Evolutionary conservation across 2,329 filamentous ascomycete species (phyloP), one percentile per base, ranked within the genome.

Genomic region (Chalara sp.): DNA sequence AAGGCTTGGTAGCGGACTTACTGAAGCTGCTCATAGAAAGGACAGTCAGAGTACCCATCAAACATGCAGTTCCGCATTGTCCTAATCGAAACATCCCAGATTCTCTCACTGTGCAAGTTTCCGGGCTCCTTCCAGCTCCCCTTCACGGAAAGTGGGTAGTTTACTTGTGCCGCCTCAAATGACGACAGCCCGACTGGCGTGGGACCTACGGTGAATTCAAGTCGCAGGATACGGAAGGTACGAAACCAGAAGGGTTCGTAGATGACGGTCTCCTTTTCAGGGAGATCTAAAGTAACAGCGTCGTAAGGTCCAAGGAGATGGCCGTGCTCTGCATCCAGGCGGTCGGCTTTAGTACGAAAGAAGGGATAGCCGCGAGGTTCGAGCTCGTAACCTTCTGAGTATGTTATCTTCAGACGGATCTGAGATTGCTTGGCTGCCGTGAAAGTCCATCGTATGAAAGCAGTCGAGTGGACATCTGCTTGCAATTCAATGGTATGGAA

Each of bases 191-290:
- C 50, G 2, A 68, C 58, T 1, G 61, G 54, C 6, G 51, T 55
- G 0, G 47, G 6, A 1, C 60, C 63, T 29, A 64, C 55, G 0
- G 47, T 50, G 8, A 70, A 56, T 28, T 67, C 61, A 3, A 70
- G 44, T 2, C 61, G 55, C 10, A 71, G 44, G 5, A 70, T 46
- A 1, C 68, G 65, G 32, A 71, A 70, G 0, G 69, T 71, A 10
- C 69, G 65, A 49, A 71, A 72, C 67, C 68, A 69, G 49, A 70
- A 71, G 1, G 69, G 69, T 44, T 70, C 67, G 44, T 70, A 70
- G 5, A 53, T 47, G 2, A 33, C 46, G 10, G 58, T 30, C 31
- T 52, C 12, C 0, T 13, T 30, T 3, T 45, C 50, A 0, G 54
- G 44, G 1, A 67, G 37, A n/a, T 66, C 56, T 6, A 71, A 46